A percentile compares a stretch with the other conserved stretches of the same genome.
Conservation (phyloP, 805 yeast genomes). For the Metschnikowia arizonensis region DNA sequence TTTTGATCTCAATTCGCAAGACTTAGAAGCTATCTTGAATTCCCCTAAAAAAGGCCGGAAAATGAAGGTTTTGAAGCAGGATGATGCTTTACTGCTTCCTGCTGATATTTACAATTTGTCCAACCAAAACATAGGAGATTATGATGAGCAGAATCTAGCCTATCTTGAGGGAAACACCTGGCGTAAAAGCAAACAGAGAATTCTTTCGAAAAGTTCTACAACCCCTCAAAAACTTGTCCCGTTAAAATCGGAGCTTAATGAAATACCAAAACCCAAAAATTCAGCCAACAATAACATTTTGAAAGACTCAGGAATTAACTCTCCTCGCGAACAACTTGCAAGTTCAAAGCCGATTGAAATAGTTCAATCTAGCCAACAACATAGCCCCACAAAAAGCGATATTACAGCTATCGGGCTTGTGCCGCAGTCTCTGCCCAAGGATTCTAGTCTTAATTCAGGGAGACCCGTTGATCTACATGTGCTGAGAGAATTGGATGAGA, state of each 20-base stretch:
- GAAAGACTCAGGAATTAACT: background rate
- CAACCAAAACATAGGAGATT: constrained; percentile 33
- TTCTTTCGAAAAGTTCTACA: background rate
- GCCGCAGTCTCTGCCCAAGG: constrained; percentile 6
- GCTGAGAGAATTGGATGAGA: background rate
- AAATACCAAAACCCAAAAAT: background rate
- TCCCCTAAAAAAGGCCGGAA: constrained; percentile 24
- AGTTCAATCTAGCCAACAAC: background rate
- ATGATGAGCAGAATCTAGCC: constrained; percentile 30
- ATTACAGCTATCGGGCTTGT: background rate
- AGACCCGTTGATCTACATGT: background rate
- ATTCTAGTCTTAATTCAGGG: background rate
- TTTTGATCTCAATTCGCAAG: constrained; percentile 17
- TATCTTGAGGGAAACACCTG: constrained; percentile 21
- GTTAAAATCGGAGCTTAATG: background rate
- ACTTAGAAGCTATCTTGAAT: constrained; percentile 18
- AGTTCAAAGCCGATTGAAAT: background rate
- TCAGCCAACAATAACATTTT: background rate
- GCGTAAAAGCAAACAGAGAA: background rate
- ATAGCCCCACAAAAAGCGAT: constrained; percentile 1
- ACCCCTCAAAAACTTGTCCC: background rate
- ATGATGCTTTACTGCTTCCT: constrained; percentile 11
- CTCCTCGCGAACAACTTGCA: background rate
- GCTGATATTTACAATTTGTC: constrained; percentile 24
- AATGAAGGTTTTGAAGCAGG: constrained; percentile 14